phyloP scores from a whole-genome alignment of 345 rosid species.

The Eucalyptus marginata region DNA sequence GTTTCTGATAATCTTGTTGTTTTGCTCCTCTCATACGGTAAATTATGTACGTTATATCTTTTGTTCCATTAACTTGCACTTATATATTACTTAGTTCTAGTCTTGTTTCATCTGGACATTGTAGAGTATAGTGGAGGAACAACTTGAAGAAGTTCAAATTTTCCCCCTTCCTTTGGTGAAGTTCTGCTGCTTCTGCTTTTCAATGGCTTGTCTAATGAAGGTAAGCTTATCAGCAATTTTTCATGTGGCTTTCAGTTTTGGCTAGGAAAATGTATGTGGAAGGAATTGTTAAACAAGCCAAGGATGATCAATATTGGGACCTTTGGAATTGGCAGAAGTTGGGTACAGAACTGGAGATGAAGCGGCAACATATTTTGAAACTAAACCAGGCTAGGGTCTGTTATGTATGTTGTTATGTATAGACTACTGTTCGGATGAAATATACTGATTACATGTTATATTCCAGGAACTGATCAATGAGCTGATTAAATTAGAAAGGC shows the following conservation, averaged over 20 bases:
- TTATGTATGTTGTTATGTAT: background rate
- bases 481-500: constrained; percentile 79
- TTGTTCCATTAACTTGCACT: background rate
- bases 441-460: background rate
- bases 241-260: constrained; percentile 47
- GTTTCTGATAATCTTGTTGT: background rate
- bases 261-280: constrained; percentile 69
- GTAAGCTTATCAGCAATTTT: background rate
- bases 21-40: background rate
- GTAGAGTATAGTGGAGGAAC: constrained; percentile 50
- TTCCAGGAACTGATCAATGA: constrained; percentile 77
- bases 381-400: constrained; percentile 43
- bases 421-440: background rate
- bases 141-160: constrained; percentile 31
- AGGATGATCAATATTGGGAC: constrained; percentile 72
- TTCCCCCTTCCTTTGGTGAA: background rate
- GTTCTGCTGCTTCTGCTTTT: background rate
- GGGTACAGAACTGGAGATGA: constrained; percentile 78
- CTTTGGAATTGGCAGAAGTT: constrained; percentile 85
- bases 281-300: constrained; percentile 79
- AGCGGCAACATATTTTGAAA: constrained; percentile 45
- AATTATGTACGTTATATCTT: background rate
- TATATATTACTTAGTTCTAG: background rate
- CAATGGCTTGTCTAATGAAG: background rate
- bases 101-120: constrained; percentile 17